Base-by-base conservation (phyloP, 1,284 basidiomycete genomes). In the Ganoderma leucocontextum region DNA sequence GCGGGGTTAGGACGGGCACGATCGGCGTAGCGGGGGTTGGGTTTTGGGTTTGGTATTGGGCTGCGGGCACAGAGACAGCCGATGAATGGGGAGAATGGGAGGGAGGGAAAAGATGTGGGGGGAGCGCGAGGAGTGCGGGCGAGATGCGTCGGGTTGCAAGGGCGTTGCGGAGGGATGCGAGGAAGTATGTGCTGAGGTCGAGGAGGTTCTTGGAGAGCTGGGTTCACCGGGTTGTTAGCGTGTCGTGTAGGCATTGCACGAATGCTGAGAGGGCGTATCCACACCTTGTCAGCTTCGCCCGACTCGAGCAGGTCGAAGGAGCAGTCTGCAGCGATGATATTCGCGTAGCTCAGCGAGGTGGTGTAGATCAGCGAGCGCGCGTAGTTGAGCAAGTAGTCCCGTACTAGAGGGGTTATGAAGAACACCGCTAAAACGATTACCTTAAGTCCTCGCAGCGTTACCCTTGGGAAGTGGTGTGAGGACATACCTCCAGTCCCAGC, bases 321-420 rank as follows among this genome's bases (percentile, higher is more conserved):
- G 70, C 91, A 91, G 63, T 91, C 86, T 25, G 91, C 86, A 0
- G 93, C 90, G 58, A 95, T 82, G 52, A 96, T 86, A 75, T 89
- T 95, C 19, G 91, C 85, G 71, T 90, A 87, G 66, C 91, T 89
- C 71, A 95, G 85, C 0, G 94, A 89, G 0, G 95, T 97, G 0
- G 95, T 97, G 81, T 95, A 98, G 65, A 97, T 95, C 61, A 99
- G 84, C 5, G 96, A 90, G 39, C 97, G 86, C 0, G 96, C 96
- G 81, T 98, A 99, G 79, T 99, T 99, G 77, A 98, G 83, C 25
- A 98, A 83, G 80, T 96, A 98, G 69, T 93, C 88, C 8, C 92
- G 88, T 39, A 96, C 86, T 1, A 95, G 82, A 2, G 86, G 83
- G 19, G 86, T 91, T 49, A 90, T 92, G 33, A 98, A 82, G 4